Percentiles rank a stretch among this genome's conserved stretches.
Conservation (phyloP, 106 monocot species). For the Acorus calamus region DNA sequence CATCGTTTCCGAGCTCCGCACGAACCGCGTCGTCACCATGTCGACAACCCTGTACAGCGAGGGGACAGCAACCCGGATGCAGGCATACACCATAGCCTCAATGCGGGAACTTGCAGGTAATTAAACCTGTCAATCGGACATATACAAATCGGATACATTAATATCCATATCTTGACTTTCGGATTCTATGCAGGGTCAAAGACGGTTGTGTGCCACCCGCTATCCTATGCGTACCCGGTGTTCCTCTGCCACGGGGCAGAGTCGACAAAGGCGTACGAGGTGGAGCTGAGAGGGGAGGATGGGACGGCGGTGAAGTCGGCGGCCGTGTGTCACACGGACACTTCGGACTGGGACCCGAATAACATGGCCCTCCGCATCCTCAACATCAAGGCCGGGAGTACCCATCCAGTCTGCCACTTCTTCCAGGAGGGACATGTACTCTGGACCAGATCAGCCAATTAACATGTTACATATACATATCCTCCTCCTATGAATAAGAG, state of each 20-base stretch:
- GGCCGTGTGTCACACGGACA: slow-evolving; percentile 57
- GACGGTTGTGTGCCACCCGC: slow-evolving; percentile 51
- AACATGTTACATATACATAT: too few species aligned
- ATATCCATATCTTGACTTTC: too few species aligned
- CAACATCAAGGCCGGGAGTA: slow-evolving; percentile 42
- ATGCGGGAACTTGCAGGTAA: too few species aligned
- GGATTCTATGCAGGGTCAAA: neutral
- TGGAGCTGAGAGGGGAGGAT: slow-evolving; percentile 32
- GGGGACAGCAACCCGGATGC: too few species aligned
- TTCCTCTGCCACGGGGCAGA: slow-evolving; percentile 51
- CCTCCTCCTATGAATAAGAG: too few species aligned
- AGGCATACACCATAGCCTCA: too few species aligned
- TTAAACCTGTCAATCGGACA: too few species aligned
- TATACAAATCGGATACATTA: too few species aligned
- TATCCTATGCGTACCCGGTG: slow-evolving; percentile 48
- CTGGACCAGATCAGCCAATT: slow-evolving; percentile 13
- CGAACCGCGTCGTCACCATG: too few species aligned
- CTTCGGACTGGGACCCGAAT: slow-evolving; percentile 29
- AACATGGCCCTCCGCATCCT: slow-evolving; percentile 53
- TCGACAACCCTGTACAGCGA: too few species aligned
- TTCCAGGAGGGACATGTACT: slow-evolving; percentile 34
- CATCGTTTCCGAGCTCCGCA: too few species aligned
- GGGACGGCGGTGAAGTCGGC: slow-evolving; percentile 45
- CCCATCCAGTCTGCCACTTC: slow-evolving; percentile 60
- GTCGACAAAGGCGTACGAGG: slow-evolving; percentile 23